Percentiles rank a stretch among this genome's conserved stretches.
Evolutionary conservation across 257 asterid genomes (phyloP).

Genomic region (Cruciata laevipes): DNA sequence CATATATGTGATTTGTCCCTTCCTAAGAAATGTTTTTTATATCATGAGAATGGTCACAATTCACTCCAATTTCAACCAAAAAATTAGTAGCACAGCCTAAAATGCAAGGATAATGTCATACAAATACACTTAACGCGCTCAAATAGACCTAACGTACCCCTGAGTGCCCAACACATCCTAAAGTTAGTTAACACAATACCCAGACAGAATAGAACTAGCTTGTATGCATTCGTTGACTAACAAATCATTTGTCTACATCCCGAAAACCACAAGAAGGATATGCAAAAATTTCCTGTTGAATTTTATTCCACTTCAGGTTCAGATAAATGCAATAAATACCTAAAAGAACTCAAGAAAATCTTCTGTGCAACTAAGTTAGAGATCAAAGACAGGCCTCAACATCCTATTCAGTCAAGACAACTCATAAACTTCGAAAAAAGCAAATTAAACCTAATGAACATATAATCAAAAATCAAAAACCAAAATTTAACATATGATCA

Average conservation of each 20-base stretch:
- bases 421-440: not conserved
- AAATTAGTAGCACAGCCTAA: not conserved
- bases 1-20: not conserved
- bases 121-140: not conserved
- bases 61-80: not conserved
- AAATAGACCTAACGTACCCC: not conserved
- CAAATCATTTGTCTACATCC: not conserved
- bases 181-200: not conserved
- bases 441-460: not conserved
- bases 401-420: not conserved
- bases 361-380: not conserved
- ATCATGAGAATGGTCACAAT: not conserved
- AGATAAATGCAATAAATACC: not conserved
- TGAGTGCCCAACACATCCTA: not conserved
- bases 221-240: not conserved
- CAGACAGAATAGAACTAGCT: constrained; percentile 4
- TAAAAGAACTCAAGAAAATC: not conserved
- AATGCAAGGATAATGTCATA: too few relatives aligned
- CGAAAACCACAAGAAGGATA: not conserved
- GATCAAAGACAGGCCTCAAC: not conserved
- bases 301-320: not conserved
- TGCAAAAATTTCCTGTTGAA: not conserved
- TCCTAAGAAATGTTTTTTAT: not conserved
- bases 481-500: not conserved
- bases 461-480: not conserved